phyloP scores from a whole-genome alignment of 306 rosid species.

The Prunus campanulata region DNA sequence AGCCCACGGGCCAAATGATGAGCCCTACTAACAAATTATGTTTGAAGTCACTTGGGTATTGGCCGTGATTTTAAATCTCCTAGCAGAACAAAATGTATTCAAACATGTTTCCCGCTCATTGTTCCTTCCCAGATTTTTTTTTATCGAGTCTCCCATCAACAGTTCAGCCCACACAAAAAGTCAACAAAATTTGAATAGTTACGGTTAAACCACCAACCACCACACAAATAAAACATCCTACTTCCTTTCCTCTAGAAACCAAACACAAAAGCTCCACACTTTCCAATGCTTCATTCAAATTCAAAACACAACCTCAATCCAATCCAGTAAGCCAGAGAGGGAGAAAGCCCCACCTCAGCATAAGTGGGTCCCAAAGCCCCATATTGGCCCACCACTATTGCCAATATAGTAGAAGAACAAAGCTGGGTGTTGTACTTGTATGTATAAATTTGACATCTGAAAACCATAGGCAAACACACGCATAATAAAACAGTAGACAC shows the following conservation, averaged over 20 bases:
- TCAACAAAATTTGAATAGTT: conserved; percentile 16
- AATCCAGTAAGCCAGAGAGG: background rate
- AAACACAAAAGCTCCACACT: background rate
- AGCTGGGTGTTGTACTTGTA: background rate
- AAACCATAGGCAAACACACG: background rate
- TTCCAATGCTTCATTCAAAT: conserved; percentile 12
- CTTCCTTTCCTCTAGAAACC: background rate
- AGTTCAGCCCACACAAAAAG: background rate
- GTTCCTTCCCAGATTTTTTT: background rate
- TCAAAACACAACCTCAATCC: background rate
- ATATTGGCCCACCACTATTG: background rate
- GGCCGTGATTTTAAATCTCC: no score
- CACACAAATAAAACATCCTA: background rate
- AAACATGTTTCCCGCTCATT: conserved; percentile 14
- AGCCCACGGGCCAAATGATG: no score
- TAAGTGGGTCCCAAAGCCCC: background rate
- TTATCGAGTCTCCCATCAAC: background rate
- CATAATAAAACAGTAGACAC: background rate
- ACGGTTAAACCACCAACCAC: conserved; percentile 7
- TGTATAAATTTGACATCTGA: background rate
- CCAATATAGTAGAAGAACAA: background rate
- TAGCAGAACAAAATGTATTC: no score
- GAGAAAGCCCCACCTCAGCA: background rate
- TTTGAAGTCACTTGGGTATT: no score
- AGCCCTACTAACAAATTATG: no score